Base-by-base conservation (phyloP, 2,329 filamentous ascomycete genomes). In the Alternaria brassicicola region DNA sequence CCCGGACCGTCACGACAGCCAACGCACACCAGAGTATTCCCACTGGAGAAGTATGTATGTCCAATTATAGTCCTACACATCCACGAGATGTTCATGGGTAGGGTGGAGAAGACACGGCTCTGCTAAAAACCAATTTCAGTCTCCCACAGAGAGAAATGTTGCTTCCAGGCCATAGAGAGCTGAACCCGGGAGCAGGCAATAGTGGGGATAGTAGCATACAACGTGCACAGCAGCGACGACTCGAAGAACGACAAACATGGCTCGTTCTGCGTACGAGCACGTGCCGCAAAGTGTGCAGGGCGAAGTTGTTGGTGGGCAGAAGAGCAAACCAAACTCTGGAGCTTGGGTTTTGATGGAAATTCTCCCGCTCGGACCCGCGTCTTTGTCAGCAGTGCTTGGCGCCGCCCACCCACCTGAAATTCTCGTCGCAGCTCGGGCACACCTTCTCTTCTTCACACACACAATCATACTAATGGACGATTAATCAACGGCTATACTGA, bases 81-180 rank as follows among this genome's bases (percentile, higher is more conserved):
- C 71, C 28, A 66, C 62, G 55, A 64, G 64, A 62, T 59, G 66
- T 71, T 70, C 76, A 76, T 73, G 74, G 72, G 77, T 78, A 81
- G 80, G 80, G 81, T 83, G 81, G 80, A 82, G 79, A 78, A 80
- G 80, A 82, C 81, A 79, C 77, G 79, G 80, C 77, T 76, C 80
- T 83, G 80, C 80, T 82, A 80, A 80, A 79, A 80, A 78, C 80
- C 76, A 74, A 68, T 75, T 76, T 81, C 77, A 68, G 74, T 83
- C 79, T 83, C 72, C 81, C 81, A 82, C 81, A 78, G 75, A 78
- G 79, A 77, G 77, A 76, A 75, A 80, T 78, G 81, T 81, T 78
- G 79, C 80, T 79, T 75, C 77, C 71, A 75, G 78, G 78, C 76
- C 79, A 82, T 79, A 66, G 72, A 69, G 68, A 71, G 63, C 59